phyloP scores from a whole-genome alignment of 768 basidiomycete genomes.

The Hypsizygus marmoreus region DNA sequence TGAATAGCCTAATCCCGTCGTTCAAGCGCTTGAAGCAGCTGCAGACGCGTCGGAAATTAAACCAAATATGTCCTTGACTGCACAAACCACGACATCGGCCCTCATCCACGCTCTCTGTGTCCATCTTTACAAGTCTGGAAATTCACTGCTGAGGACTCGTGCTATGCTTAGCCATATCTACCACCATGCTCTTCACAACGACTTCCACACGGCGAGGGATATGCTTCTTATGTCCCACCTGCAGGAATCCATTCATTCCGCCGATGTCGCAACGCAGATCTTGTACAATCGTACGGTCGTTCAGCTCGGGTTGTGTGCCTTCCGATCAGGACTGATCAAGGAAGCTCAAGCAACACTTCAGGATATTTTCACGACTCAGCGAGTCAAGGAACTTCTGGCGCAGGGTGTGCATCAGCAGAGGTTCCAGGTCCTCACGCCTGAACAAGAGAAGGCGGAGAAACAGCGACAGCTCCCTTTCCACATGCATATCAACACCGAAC shows the following conservation, averaged over 20 bases:
- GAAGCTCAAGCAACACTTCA: slow-evolving; percentile 91
- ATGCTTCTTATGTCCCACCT: slow-evolving; percentile 99
- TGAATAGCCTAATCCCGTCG: slow-evolving; percentile 85
- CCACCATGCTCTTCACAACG: slow-evolving; percentile 94
- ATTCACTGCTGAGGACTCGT: slow-evolving; percentile 89
- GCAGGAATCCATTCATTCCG: slow-evolving; percentile 94
- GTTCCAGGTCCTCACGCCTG: slow-evolving; percentile 83
- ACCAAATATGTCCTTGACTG: slow-evolving; percentile 61
- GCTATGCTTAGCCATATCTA: slow-evolving; percentile 98
- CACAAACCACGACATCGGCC: slow-evolving; percentile 59
- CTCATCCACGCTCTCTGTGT: slow-evolving; percentile 90
- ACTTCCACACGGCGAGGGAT: slow-evolving; percentile 95
- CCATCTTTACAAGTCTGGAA: slow-evolving; percentile 89
- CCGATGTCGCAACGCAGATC: slow-evolving; percentile 96
- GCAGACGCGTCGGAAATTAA: slow-evolving; percentile 58
- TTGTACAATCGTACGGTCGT: slow-evolving; percentile 97
- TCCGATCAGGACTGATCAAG: slow-evolving; percentile 91
- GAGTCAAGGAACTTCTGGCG: slow-evolving; percentile 95
- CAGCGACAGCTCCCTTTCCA: slow-evolving; percentile 97
- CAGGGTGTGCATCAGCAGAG: slow-evolving; percentile 95
- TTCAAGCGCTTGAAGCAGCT: slow-evolving; percentile 83
- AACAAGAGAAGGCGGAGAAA: slow-evolving; percentile 97
- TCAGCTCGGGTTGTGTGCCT: slow-evolving; percentile 95
- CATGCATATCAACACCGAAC: slow-evolving; percentile 98
- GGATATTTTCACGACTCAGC: slow-evolving; percentile 95